Evolutionary conservation across 306 rosid species (phyloP).

Genomic region (Rubus parviflorus): DNA sequence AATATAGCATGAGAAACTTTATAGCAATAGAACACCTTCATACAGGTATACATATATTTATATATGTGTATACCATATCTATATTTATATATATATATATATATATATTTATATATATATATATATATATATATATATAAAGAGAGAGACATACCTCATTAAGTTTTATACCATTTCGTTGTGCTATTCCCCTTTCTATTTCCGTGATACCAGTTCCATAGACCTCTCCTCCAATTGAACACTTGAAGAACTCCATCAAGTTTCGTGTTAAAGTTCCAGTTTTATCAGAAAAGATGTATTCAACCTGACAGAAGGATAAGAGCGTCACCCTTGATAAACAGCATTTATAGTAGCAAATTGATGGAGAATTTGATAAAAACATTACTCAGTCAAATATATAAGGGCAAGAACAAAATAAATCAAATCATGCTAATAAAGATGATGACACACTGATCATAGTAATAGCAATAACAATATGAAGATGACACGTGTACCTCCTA

Average conservation of each 20-base stretch:
- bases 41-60: background rate
- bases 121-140: background rate
- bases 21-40: background rate
- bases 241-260: constrained; percentile 99
- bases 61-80: too few species aligned
- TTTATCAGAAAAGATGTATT: constrained; percentile 96
- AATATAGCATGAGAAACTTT: background rate
- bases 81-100: background rate
- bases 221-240: constrained; percentile 93
- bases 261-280: constrained; percentile 97
- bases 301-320: constrained; percentile 60
- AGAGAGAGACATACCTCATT: constrained; percentile 36
- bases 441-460: background rate
- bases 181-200: constrained; percentile 83
- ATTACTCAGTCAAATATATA: background rate
- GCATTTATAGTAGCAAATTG: background rate
- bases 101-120: background rate
- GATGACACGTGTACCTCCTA: background rate
- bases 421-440: background rate
- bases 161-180: constrained; percentile 66
- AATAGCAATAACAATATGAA: background rate
- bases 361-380: background rate
- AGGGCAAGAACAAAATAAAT: background rate
- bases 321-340: constrained; percentile 12
- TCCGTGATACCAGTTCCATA: constrained; percentile 94